Evolutionary conservation across 371 early-diverging fungal species (phyloP).

Genomic region (Rhizopus microsporus): DNA sequence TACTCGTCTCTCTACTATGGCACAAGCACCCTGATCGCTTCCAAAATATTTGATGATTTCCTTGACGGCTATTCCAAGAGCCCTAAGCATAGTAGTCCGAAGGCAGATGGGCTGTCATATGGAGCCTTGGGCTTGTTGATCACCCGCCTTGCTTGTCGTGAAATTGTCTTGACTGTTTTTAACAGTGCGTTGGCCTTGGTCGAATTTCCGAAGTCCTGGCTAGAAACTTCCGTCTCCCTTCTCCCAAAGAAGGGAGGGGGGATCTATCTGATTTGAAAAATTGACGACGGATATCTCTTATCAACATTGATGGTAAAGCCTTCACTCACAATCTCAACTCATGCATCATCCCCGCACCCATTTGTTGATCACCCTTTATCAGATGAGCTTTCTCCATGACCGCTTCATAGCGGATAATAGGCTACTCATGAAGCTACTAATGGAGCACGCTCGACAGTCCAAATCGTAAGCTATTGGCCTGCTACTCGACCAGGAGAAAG

Average conservation of each 20-base stretch:
- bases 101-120: constrained; percentile 23
- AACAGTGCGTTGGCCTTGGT: constrained; percentile 3
- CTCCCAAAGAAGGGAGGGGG: constrained; percentile 9
- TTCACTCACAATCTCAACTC: constrained; percentile 11
- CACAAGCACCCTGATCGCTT: not conserved
- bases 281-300: constrained; percentile 8
- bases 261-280: constrained; percentile 7
- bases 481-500: constrained; percentile 11
- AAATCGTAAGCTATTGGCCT: constrained; percentile 1
- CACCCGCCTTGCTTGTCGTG: not conserved
- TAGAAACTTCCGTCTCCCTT: not conserved
- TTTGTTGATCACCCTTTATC: not conserved
- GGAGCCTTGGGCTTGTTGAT: constrained; percentile 11
- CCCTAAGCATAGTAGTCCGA: constrained; percentile 14
- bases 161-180: not conserved
- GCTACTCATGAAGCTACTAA: not conserved
- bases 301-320: constrained; percentile 12
- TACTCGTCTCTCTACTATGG: not conserved
- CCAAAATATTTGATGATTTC: constrained; percentile 5
- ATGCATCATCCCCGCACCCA: not conserved
- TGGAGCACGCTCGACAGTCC: not conserved
- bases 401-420: constrained; percentile 13
- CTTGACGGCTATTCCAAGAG: constrained; percentile 1
- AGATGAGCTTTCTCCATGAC: constrained; percentile 16
- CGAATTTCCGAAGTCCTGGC: constrained; percentile 6